Conservation (phyloP, 2,329 filamentous ascomycete species). For the Didymella pinodella region DNA sequence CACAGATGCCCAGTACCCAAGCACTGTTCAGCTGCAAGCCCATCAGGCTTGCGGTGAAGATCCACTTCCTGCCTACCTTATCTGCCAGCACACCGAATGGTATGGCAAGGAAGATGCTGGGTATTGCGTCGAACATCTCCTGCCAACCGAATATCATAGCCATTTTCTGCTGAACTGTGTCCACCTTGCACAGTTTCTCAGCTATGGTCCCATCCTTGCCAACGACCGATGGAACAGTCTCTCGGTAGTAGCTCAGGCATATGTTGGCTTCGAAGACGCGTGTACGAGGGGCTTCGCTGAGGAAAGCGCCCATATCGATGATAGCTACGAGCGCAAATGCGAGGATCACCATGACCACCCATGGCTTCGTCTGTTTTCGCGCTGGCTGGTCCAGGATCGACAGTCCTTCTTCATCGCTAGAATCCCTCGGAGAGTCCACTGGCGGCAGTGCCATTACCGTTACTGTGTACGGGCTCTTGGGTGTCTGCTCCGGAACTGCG, state of each 20-base stretch:
- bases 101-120: slow-evolving; percentile 57
- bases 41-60: slow-evolving; percentile 54
- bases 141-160: slow-evolving; percentile 61
- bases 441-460: slow-evolving; percentile 19
- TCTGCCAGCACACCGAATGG: slow-evolving; percentile 61
- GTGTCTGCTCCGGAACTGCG: neutral
- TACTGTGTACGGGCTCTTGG: neutral
- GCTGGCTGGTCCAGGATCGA: slow-evolving; percentile 26
- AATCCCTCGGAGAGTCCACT: slow-evolving; percentile 21
- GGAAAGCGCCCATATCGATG: slow-evolving; percentile 56
- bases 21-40: slow-evolving; percentile 49
- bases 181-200: slow-evolving; percentile 61
- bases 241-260: slow-evolving; percentile 56
- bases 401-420: slow-evolving; percentile 30
- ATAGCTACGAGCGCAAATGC: slow-evolving; percentile 55
- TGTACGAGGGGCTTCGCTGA: slow-evolving; percentile 56
- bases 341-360: slow-evolving; percentile 44
- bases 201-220: slow-evolving; percentile 52
- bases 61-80: slow-evolving; percentile 56
- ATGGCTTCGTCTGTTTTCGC: slow-evolving; percentile 38
- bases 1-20: slow-evolving; percentile 47
- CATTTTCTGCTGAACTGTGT: slow-evolving; percentile 58
- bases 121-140: slow-evolving; percentile 57
- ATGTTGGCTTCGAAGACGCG: slow-evolving; percentile 60
- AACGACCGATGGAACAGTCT: slow-evolving; percentile 55